Conservation (phyloP, 2,329 filamentous ascomycete genomes). For the Ophiosphaerella narmari region DNA sequence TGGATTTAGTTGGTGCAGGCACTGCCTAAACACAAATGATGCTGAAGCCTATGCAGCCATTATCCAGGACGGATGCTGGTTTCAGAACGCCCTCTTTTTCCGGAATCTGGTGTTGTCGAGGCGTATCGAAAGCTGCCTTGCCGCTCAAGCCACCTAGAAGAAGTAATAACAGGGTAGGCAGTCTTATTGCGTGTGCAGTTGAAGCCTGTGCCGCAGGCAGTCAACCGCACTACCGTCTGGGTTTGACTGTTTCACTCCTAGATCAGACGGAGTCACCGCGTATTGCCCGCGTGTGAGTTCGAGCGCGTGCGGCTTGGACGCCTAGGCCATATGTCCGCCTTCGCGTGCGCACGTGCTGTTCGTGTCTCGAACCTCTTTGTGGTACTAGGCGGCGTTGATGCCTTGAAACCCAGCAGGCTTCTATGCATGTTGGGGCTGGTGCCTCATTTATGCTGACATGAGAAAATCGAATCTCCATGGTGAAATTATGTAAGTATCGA, state of each 20-base stretch:
- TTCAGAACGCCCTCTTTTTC: too few relatives aligned
- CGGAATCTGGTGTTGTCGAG: too few relatives aligned
- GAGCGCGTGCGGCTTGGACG: neutral
- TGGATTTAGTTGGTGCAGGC: neutral
- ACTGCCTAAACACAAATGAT: neutral
- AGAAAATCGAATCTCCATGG: neutral
- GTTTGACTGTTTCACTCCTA: too few relatives aligned
- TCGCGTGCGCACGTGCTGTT: neutral
- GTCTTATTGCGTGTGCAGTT: too few relatives aligned
- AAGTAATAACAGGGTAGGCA: too few relatives aligned
- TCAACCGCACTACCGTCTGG: too few relatives aligned
- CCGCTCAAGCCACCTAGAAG: too few relatives aligned
- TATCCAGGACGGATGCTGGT: neutral
- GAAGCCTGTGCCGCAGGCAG: too few relatives aligned
- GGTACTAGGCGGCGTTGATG: neutral
- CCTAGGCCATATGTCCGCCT: neutral
- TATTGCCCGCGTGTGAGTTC: too few relatives aligned
- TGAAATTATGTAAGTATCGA: too few relatives aligned
- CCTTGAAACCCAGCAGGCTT: neutral
- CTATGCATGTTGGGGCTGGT: neutral
- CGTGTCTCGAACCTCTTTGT: neutral
- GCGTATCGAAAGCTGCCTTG: too few relatives aligned
- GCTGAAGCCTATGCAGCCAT: neutral
- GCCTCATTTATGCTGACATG: neutral
- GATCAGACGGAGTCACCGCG: too few relatives aligned